Evolutionary conservation across 2,329 filamentous ascomycete species (phyloP), one percentile per base, ranked within the genome.

Genomic region (Teratosphaeria pseudoeucalypti): DNA sequence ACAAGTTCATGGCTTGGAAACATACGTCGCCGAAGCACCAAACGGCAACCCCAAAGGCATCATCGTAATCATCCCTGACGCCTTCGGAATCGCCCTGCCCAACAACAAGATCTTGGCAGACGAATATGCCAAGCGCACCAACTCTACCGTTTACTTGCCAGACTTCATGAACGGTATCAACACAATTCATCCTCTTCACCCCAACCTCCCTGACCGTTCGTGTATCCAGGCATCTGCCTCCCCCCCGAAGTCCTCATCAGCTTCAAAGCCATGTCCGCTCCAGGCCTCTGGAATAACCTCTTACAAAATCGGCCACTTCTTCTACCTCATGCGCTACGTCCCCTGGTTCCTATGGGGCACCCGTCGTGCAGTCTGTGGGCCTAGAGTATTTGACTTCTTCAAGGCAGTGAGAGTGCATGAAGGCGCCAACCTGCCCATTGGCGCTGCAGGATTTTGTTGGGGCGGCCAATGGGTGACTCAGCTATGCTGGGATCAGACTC

Each of bases 81-180:
- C 72, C 7, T 75, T 75, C 58, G 74, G 73, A 19, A 71, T 68
- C 66, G 63, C 62, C 2, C 61, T 74, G 14, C 67, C 69, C 12
- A 75, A 75, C 65, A 73, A 68, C 43, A 64, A 70, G 14, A 70
- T 75, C 19, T 66, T 76, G 7, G 71, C 72, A 10, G 74, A 76
- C 57, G 52, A 55, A 32, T 63, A 63, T 58, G 61, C 61, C 29
- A 61, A 63, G 57, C 56, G 60, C 34, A 58, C 56, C 7, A 54
- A 55, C 34, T 32, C 54, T 34, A n/a, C 14, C 10, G 70, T 71
- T 34, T 71, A 69, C 58, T 61, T 76, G 16, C 73, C 73, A 7
- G 74, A 76, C 29, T 71, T 75, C 59, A 71, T 72, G 69, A 58
- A 68, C 57, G 72, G 73, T 70, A 62, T 12, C 23, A 47, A 12